These are phyloP conservation scores for Hepatocystis sp. DNA, from an alignment of 169 alveolate genomes.

Conservation along the genomic window DNA sequence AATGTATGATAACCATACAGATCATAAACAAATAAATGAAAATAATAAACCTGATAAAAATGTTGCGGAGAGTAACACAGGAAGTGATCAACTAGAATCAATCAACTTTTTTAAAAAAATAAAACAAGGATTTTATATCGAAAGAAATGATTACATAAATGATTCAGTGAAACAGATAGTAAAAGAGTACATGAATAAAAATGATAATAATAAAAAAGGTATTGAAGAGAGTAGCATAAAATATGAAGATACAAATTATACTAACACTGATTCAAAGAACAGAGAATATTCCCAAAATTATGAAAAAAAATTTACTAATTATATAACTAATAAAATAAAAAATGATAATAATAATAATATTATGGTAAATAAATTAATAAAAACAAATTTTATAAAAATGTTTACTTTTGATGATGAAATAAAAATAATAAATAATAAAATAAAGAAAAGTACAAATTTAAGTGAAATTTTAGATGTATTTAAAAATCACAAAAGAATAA, in stretches of 20 bases:
- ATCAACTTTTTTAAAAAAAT: conserved; percentile 18
- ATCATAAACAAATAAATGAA: no score
- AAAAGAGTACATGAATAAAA: neutral
- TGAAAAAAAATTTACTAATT: neutral
- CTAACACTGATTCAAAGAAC: no score
- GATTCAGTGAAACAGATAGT: conserved; percentile 20
- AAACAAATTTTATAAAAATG: conserved; percentile 15
- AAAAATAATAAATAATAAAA: conserved; percentile 21
- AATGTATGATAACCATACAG: no score
- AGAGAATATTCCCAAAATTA: no score
- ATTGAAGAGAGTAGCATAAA: neutral
- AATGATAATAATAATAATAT: conserved; percentile 6
- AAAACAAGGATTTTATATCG: conserved; percentile 9
- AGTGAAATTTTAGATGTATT: conserved; percentile 24
- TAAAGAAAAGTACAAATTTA: conserved; percentile 31
- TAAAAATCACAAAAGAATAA: conserved; percentile 12
- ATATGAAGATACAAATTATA: no score
- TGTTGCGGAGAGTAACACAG: neutral
- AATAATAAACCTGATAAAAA: no score
- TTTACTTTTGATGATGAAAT: conserved; percentile 32
- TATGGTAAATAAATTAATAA: conserved; percentile 6
- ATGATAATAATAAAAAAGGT: neutral
- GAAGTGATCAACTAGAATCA: conserved; percentile 23
- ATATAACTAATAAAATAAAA: conserved; percentile 7
- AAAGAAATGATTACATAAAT: conserved; percentile 20